Evolutionary conservation across 306 rosid species (phyloP).

Genomic region (Cucurbita pepo): DNA sequence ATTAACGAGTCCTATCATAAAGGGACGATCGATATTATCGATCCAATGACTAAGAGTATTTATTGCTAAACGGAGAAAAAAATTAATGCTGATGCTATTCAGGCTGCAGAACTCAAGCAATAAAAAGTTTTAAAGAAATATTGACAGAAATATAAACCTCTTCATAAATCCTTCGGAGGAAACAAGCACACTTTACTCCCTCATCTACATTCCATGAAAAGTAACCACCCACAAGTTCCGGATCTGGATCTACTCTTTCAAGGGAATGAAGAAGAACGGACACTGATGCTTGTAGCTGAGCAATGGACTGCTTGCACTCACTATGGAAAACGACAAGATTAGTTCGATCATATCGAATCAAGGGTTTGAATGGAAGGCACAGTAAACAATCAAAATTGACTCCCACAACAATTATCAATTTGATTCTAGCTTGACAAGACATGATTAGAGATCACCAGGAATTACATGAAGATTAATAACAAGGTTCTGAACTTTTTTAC

Average conservation of each 20-base stretch:
- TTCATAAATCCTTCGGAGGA: conserved; percentile 63
- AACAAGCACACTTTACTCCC: conserved; percentile 73
- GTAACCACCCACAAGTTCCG: conserved; percentile 17
- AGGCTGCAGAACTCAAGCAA: too few species aligned
- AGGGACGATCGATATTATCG: background rate
- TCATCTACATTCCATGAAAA: conserved; percentile 67
- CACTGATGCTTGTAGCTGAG: conserved; percentile 66
- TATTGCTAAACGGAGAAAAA: background rate
- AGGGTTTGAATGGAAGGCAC: background rate
- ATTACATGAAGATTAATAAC: background rate
- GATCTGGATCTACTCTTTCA: conserved; percentile 41
- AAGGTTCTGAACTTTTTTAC: background rate
- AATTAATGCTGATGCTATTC: too few species aligned
- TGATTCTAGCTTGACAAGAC: background rate
- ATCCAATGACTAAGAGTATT: background rate
- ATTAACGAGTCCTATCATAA: background rate
- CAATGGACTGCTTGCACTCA: conserved; percentile 49
- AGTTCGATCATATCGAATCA: background rate
- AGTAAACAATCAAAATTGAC: background rate
- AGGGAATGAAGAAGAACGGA: conserved; percentile 60
- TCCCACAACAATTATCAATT: background rate
- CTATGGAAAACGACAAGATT: conserved; percentile 23
- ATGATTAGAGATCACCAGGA: background rate
- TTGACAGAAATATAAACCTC: conserved; percentile 36
- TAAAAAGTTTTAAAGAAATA: background rate